Base-by-base conservation (phyloP, 495 filamentous ascomycete species). In the Chaetomium fimeti region DNA sequence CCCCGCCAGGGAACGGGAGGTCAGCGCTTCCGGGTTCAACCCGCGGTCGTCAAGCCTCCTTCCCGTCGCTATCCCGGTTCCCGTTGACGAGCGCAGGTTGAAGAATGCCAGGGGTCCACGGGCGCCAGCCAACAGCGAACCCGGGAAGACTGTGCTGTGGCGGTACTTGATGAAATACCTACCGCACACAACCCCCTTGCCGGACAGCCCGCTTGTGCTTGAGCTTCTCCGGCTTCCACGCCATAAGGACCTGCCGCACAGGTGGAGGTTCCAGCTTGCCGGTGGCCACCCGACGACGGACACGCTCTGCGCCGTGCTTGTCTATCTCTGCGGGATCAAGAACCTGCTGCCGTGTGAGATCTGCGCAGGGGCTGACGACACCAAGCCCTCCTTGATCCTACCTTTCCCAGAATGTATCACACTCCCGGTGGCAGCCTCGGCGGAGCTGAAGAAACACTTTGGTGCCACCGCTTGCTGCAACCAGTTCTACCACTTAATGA, bases 201-300 rank as follows among this genome's bases (percentile, higher is more conserved):
- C 55, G 0, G 13, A 51, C 27, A 42, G 22, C 49, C 25, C 51
- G 7, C n/a, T 58, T 20, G 9, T 61, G 6, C 22, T 28, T 3
- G 60, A 63, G 15, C 63, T 69, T 7, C 22, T 66, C 11, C 1
- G 28, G 16, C 60, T 58, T 42, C 18, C 29, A 1, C 63, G 60
- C 9, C 55, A 27, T 2, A 28, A 60, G 1, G 42, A 60, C 27
- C 52, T 64, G 3, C 60, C 67, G 3, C 42, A 57, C 42, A 36
- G 63, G 12, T 66, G 63, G 63, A 57, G 58, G 38, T 25, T 58
- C 5, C 57, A 58, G 25, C 29, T 66, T 4, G 57, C 49, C 1
- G 55, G 59, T 15, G 57, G 53, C 1, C 25, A 27, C 55, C 62
- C 38, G 11, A 54, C 55, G 3, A 20, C 15, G 11, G 60, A 56